Base-by-base conservation (phyloP, 441 rosid species). In the Brassica balearica region DNA sequence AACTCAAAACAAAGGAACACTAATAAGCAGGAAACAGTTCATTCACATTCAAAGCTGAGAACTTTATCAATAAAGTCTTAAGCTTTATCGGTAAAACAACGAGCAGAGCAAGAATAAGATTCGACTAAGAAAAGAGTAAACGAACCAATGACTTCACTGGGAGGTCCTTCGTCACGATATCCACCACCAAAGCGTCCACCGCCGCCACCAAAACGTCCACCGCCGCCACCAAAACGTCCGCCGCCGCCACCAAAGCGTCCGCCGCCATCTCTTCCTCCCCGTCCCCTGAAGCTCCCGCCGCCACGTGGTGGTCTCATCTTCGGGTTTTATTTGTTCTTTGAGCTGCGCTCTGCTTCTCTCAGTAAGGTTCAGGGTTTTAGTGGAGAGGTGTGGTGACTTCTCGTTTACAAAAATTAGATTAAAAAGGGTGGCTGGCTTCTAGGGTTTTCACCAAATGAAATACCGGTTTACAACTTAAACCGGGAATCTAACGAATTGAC, bases 141-240 rank as follows among this genome's bases (percentile, higher is more conserved):
- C 53, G 53, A 46, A 46, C 53, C 53, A 46, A 46, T 4, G 15
- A 46, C 53, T 46, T 46, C 6, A 6, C 53, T 46, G 53, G 53
- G 53, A 46, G 53, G 15, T 46, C 53, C 53, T 11, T 46, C 53
- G 15, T 46, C 53, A 46, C 53, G 53, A n/a, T 4, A 19, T 7
- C 22, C 10, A 46, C 56, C 56, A 70, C 91, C 86, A n/a, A 84
- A 74, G 7, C 53, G 11, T 11, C 51, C 51, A 43, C 51, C 41
- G 12, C 53, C 53, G 12, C 53, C 53, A 46, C 53, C 15, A 12
- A 46, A 46, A 1, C 53, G 53, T 10, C 51, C 51, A 11, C 51
- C 51, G 12, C 51, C 51, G 12, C 51, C 51, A 29, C 34, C 34
- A 29, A 29, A 29, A 0, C 48, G 48, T 11, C 14, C 51, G 0